Evolutionary conservation across 805 yeast genomes (phyloP).

Genomic region (Sporopachydermia lactativora): DNA sequence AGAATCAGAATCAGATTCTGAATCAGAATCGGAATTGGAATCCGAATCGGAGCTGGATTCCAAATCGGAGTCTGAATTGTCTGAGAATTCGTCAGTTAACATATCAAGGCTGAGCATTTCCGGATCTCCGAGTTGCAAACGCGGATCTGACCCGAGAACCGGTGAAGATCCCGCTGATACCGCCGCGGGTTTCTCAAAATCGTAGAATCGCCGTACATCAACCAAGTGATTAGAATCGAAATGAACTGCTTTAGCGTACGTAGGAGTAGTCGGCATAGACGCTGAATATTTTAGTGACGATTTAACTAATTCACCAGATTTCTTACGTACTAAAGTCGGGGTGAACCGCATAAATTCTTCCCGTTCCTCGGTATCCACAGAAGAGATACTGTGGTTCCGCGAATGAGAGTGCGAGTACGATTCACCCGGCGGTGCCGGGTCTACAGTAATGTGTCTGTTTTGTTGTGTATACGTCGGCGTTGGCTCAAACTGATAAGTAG

Average conservation of each 20-base stretch:
- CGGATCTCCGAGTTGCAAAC: conserved; percentile 11
- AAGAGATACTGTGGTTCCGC: background rate
- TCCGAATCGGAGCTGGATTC: conserved; percentile 12
- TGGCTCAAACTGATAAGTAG: background rate
- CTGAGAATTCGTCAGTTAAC: background rate
- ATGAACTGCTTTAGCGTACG: conserved; percentile 63
- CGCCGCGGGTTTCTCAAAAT: conserved; percentile 62
- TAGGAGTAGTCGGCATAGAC: conserved; percentile 43
- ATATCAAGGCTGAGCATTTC: background rate
- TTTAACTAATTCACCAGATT: conserved; percentile 78
- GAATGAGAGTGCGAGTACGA: background rate
- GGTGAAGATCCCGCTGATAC: conserved; percentile 62
- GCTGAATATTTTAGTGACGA: conserved; percentile 44
- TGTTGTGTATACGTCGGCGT: background rate
- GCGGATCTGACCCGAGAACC: conserved; percentile 12
- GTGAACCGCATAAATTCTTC: conserved; percentile 14
- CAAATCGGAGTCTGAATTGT: background rate
- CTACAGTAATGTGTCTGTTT: background rate
- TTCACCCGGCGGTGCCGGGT: background rate
- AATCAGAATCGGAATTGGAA: background rate
- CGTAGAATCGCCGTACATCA: conserved; percentile 60
- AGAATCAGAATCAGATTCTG: background rate
- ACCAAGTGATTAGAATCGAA: conserved; percentile 46
- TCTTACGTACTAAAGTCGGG: conserved; percentile 50
- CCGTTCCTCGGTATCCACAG: background rate